Evolutionary conservation across 1,284 basidiomycete species (phyloP), one percentile per base, ranked within the genome.

Genomic region (Fistulinella cinereoalba): DNA sequence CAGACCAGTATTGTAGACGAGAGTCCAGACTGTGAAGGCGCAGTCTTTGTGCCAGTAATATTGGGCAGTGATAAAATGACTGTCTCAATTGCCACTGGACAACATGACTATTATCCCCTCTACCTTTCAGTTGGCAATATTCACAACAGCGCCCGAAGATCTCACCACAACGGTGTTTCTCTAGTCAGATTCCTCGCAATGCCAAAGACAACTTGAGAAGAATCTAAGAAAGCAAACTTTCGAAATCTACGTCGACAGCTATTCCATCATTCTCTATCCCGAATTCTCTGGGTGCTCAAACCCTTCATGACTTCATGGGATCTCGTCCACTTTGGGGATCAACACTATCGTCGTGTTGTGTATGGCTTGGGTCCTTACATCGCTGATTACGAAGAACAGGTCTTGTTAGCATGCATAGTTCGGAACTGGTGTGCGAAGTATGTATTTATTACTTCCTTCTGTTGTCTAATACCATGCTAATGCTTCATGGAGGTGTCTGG

Each of bases 351-450:
- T 6, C 10, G 11, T 18, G n/a, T 33, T 3, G 11, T 33, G 11
- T 33, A 18, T 33, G 15, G 31, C 6, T 11, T 18, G 11, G 16
- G 31, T 6, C 31, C 31, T 18, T 33, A 33, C n/a, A 49, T 49
- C 10, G 28, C 47, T 2, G 34, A 49, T 16, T 49, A 49, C 2
- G 9, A 49, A n/a, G 46, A 49, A 13, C 46, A 49, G 7, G 47
- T 10, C 2, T 29, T 49, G 8, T 23, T 49, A 0, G n/a, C 45
- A 2, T 48, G 47, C 13, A 49, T 49, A 15, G 24, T 49, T 2
- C 4, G 36, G 3, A 11, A 24, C 3, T 47, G 46, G 46, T 47
- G 41, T 34, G 22, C 42, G 12, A 5, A 15, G 29, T 31, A 15
- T 13, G 29, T 31, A 13, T 27, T 6, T 27, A 6, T 6, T 27